Evolutionary conservation across 352 stramenopile species (phyloP).

Genomic region (Globisporangium rhizosaccharum): DNA sequence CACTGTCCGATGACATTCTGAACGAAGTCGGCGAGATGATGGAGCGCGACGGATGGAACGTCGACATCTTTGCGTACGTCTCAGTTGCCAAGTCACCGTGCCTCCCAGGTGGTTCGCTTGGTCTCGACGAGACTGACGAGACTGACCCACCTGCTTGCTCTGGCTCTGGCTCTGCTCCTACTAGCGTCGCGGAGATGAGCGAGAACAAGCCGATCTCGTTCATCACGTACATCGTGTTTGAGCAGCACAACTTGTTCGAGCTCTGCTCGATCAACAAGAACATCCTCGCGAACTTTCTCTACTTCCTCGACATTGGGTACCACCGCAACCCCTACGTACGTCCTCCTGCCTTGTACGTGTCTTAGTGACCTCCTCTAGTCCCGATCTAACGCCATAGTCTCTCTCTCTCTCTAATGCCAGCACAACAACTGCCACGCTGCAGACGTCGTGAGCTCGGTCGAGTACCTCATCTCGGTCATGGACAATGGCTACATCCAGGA

Average conservation of each 20-base stretch:
- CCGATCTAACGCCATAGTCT: too few relatives aligned
- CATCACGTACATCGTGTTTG: constrained; percentile 81
- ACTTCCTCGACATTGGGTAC: constrained; percentile 80
- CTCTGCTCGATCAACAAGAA: constrained; percentile 68
- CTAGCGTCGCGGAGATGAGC: constrained; percentile 49
- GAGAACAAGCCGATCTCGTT: constrained; percentile 75
- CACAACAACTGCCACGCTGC: constrained; percentile 80
- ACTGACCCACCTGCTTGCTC: not conserved
- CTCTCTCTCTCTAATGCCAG: constrained; percentile 17
- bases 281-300: constrained; percentile 71
- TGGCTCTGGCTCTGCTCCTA: not conserved
- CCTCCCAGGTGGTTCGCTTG: too few relatives aligned
- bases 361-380: too few relatives aligned
- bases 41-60: constrained; percentile 68
- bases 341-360: not conserved
- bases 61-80: constrained; percentile 65
- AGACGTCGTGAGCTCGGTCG: constrained; percentile 75
- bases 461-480: constrained; percentile 77
- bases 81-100: not conserved
- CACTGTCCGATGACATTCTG: constrained; percentile 53
- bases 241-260: constrained; percentile 79
- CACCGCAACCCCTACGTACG: constrained; percentile 76
- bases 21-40: constrained; percentile 66
- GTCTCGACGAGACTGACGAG: too few relatives aligned
- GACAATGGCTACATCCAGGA: constrained; percentile 80